Evolutionary conservation across 2,329 filamentous ascomycete genomes (phyloP), one percentile per base, ranked within the genome.

Genomic region (Fusarium annulatum): DNA sequence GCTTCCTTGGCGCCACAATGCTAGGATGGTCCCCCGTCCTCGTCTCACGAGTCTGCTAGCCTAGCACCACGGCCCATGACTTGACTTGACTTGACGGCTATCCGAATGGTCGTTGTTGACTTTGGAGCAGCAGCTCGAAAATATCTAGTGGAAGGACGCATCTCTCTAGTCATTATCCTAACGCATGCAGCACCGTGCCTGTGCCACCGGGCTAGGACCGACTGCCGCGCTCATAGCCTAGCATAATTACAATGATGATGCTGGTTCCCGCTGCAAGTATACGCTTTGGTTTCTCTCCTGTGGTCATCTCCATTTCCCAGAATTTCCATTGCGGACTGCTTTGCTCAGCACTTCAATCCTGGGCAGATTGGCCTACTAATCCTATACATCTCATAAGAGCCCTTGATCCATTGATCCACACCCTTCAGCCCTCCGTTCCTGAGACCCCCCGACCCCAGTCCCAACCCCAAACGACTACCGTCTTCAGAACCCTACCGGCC

Each of bases 401-500:
- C 71, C 73, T 68, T 77, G 72, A 64, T 65, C 58, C 72, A 78
- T 78, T 71, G 70, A 64, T 65, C 58, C 72, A 78, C 76, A 65
- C 76, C 74, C 69, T 67, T 77, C 76, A 77, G 75, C 75, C 76
- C 69, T 77, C 73, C 58, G 64, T 67, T 70, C 63, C 72, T 60
- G 65, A 70, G 23, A 23, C 63, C 73, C 72, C 71, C 64, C 61
- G 61, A 55, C 64, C 76, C 76, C 69, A 76, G 75, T 70, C 71
- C 61, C 58, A 75, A 71, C 73, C 72, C 76, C 75, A 77, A 78
- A 78, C 76, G 73, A 77, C 76, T 76, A 77, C 75, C 69, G 75
- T 78, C 75, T 76, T 78, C 73, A 69, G 69, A 75, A 77, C 75
- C 75, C 68, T 76, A 77, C 75, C 71, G 62, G 56, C 62, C 67